Percentiles rank a stretch among this genome's conserved stretches.
phyloP scores from a whole-genome alignment of 176 grass and related monocot species.

The Elymus sibiricus region DNA sequence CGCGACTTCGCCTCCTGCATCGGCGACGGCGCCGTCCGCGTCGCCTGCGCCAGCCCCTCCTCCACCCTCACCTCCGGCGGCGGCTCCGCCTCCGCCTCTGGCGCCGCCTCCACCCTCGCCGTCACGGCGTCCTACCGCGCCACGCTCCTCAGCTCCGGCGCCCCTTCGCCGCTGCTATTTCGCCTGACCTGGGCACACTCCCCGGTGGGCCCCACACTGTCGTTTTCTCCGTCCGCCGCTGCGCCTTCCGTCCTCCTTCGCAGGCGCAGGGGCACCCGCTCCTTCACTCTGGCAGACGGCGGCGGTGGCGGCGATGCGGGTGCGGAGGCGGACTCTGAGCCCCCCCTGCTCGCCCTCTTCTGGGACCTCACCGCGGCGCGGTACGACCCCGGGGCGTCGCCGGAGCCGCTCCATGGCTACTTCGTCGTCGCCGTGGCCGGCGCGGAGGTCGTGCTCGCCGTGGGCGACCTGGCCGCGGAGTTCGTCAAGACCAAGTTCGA shows the following conservation, averaged over 20 bases:
- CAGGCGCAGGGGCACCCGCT: conserved; percentile 52
- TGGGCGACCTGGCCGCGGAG: conserved; percentile 69
- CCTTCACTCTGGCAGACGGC: not conserved
- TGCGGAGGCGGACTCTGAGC: not conserved
- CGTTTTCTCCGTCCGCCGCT: conserved; percentile 32
- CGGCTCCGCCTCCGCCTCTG: not conserved
- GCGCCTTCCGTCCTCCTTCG: conserved; percentile 35
- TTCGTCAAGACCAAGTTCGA: conserved; percentile 65
- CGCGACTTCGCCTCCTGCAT: conserved; percentile 82
- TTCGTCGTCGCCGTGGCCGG: conserved; percentile 58
- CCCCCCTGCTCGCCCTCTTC: conserved; percentile 43
- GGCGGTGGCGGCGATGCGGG: not conserved
- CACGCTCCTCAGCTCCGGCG: not conserved
- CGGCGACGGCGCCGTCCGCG: conserved; percentile 69
- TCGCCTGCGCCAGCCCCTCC: conserved; percentile 39
- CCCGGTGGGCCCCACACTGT: conserved; percentile 24
- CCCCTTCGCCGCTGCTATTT: conserved; percentile 35
- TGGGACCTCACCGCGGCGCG: conserved; percentile 72
- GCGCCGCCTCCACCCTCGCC: conserved; percentile 36
- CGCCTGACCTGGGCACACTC: conserved; percentile 56
- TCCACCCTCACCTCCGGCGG: conserved; percentile 31
- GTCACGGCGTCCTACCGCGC: conserved; percentile 43
- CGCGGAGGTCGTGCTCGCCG: conserved; percentile 63
- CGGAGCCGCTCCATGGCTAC: conserved; percentile 55
- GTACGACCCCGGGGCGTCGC: conserved; percentile 31